phyloP scores from a whole-genome alignment of 495 filamentous ascomycete genomes.

The Pyronema domesticum region DNA sequence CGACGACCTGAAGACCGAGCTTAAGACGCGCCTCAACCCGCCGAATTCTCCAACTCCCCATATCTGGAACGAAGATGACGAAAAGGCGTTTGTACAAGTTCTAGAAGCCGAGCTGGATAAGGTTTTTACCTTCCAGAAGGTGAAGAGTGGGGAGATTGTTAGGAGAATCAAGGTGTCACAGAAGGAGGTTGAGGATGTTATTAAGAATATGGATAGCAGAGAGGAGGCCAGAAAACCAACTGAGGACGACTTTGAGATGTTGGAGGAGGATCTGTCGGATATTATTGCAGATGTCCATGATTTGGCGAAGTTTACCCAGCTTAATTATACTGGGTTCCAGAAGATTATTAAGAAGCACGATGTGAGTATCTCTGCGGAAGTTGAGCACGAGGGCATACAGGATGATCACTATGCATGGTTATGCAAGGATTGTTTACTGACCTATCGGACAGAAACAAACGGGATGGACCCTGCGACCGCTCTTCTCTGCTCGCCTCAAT shows the following conservation, averaged over 20 bases:
- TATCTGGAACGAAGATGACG: constrained; percentile 82
- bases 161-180: constrained; percentile 72
- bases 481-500: constrained; percentile 82
- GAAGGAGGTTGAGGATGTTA: constrained; percentile 73
- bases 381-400: no score
- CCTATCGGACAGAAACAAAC: constrained; percentile 61
- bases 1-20: constrained; percentile 71
- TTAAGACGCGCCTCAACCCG: constrained; percentile 37
- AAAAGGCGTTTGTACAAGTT: constrained; percentile 67
- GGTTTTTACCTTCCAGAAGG: constrained; percentile 87
- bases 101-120: constrained; percentile 89
- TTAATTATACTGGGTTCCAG: constrained; percentile 98
- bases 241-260: constrained; percentile 82
- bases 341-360: constrained; percentile 99
- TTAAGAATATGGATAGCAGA: constrained; percentile 47
- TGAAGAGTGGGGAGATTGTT: constrained; percentile 87
- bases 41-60: constrained; percentile 42
- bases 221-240: constrained; percentile 33
- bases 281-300: constrained; percentile 99
- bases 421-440: constrained; percentile 18
- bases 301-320: constrained; percentile 90
- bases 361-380: constrained; percentile 32
- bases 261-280: constrained; percentile 90
- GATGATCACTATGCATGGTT: neutral
- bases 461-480: constrained; percentile 77